Evolutionary conservation across 148 eudicot species (phyloP), one percentile per base, ranked within the genome.

Genomic region (Heliosperma pusillum): DNA sequence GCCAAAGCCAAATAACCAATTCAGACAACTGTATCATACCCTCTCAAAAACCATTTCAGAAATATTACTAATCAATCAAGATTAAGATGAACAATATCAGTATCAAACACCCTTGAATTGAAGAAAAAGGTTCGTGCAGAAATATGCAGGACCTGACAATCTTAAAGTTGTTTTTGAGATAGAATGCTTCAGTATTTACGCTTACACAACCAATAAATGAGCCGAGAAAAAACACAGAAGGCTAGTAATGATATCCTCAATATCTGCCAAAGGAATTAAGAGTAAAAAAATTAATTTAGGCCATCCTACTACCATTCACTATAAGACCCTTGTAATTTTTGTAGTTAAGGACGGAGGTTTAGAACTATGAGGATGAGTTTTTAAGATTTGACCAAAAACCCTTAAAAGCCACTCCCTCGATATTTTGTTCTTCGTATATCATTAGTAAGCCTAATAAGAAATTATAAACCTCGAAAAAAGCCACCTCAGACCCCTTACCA

Each of bases 1-100:
- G 87, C 19, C 81, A 82, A 22, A 42, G 20, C 74, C 42, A 63
- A 59, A 69, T 11, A 45, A 79, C 21, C 30, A 42, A 10, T 65
- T 65, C 20, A 78, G 56, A 75, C 52, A 47, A 72, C 9, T 20
- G 12, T 50, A 75, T 13, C 26, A 36, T 52, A 20, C 24, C 67
- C 29, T 15, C 3, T 61, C 19, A 40, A 11, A 61, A 13, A 69
- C 0, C 5, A 74, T 20, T 33, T 11, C 33, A 4, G 24, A 70
- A 75, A 17, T 64, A 53, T 22, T 2, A 7, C 0, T 25, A 47
- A 53, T 69, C 57, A 52, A 55, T 25, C 8, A 53, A 17, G 1
- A 20, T 69, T 3, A 42, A 19, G n/a, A 47, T 3, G 21, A 69
- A 66, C 50, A 66, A 21, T 36, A 27, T 45, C 42, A 67, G 10